Evolutionary conservation across 306 rosid species (phyloP), one percentile per base, ranked within the genome.

Genomic region (Vigna nakashimae): DNA sequence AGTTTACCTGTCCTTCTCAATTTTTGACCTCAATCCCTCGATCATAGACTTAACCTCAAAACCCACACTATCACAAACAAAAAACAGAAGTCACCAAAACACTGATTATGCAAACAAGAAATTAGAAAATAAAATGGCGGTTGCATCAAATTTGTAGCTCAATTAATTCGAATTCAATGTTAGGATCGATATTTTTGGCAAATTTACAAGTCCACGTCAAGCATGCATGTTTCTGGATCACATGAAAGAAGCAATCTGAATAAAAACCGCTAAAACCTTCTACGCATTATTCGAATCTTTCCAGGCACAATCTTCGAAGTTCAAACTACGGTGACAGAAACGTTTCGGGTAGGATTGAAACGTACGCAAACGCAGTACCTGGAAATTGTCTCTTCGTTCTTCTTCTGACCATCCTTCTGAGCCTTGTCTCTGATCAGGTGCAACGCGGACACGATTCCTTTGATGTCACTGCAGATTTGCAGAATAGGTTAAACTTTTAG

Each of bases 341-440:
- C 28, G 60, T 12, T 71, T 79, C 75, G 30, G 80, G 38, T 24
- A 40, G 22, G 52, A 73, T 55, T 30, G 12, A 73, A 73, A 17
- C 48, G 82, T 28, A 26, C 28, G 28, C 28, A 26, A 26, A 26
- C 28, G 28, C 56, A 51, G 36, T 75, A 94, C 98, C 98, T 92
- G 3, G 91, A 88, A 78, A 94, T 94, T 3, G 98, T 94, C 81
- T 94, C 97, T 80, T 92, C 97, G 76, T 92, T 94, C 94, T 92
- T 92, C 92, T 92, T 94, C 88, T 88, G 94, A 51, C 90, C 97
- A 60, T 94, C 98, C 84, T 89, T 87, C 71, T 92, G 96, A 69
- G 98, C 90, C 79, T 85, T 92, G 77, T 91, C 97, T 83, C 84
- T 83, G 71, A 94, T 92, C 82, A 86, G 92, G 28, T 94, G 87